Percentiles rank a stretch among this genome's conserved stretches.
Evolutionary conservation across 2,329 filamentous ascomycete species (phyloP).

Genomic region (Drechslerella coelobrocha): DNA sequence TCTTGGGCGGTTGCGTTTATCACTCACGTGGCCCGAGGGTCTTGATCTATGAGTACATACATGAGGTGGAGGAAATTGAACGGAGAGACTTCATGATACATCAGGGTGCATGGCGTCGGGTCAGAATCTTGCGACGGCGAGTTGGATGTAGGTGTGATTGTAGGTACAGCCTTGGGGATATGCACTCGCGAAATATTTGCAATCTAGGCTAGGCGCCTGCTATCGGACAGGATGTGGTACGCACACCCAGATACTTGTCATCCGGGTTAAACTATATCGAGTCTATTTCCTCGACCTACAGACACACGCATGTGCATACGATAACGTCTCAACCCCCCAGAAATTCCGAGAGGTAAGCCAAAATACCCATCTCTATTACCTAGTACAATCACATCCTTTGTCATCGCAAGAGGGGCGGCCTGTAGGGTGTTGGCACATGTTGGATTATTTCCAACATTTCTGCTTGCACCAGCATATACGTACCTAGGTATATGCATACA

Average conservation of each 20-base stretch:
- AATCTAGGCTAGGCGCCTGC: conserved; percentile 5
- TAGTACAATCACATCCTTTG: no score
- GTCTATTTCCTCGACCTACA: background rate
- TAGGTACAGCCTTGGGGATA: no score
- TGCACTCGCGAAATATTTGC: no score
- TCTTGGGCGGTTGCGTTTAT: conserved; percentile 10
- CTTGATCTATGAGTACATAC: background rate
- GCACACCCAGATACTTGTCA: conserved; percentile 41
- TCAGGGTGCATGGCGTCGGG: background rate
- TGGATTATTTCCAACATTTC: conserved; percentile 32
- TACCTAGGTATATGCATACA: background rate
- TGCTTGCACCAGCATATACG: background rate
- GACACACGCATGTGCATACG: background rate
- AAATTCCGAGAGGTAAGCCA: no score
- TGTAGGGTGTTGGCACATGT: conserved; percentile 4
- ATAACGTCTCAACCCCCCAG: no score
- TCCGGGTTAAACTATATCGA: conserved; percentile 16
- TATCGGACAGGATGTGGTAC: background rate
- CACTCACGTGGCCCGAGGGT: conserved; percentile 28
- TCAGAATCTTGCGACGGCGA: background rate
- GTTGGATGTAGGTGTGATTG: conserved; percentile 5
- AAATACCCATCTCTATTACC: no score
- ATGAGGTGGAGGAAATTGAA: background rate
- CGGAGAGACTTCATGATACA: background rate
- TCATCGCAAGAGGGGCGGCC: background rate